Base-by-base conservation (phyloP, 1,284 basidiomycete species). In the Pulveroboletus sp. region DNA sequence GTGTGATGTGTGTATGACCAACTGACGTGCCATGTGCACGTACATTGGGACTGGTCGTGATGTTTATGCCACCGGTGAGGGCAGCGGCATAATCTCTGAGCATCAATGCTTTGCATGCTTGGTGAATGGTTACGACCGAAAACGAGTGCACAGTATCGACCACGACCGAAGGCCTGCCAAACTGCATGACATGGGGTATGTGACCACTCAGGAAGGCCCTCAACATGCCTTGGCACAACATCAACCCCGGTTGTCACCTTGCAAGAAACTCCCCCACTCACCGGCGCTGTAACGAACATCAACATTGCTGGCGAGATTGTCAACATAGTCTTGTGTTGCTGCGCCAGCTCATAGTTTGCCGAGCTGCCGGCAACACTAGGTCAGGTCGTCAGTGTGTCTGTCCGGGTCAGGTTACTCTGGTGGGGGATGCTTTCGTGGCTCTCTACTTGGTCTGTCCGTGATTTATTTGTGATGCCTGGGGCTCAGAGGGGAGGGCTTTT, bases 61-160 rank as follows among this genome's bases (percentile, higher is more conserved):
- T 68, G 61, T 89, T 89, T n/a, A 89, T 83, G 21, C 87, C 87
- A 33, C 87, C 87, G 17, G 84, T 86, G 35, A 90, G 71, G 2
- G 85, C 86, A 19, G 85, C 79, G 58, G 79, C 75, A 63, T 86
- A 89, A 66, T 90, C 87, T 21, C 76, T 71, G 55, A 77, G 79
- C 66, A 78, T 74, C 37, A 90, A 69, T 2, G 85, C 83, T 40
- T 87, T 80, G 52, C 79, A 83, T 0, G 83, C 87, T 62, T 85
- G 84, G 68, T 89, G 80, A 16, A 89, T 72, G 4, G 87, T 84
- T 15, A 86, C 80, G 36, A 78, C 72, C 6, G 86, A 87, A 9
- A 85, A 85, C 8, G 86, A 89, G 65, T 87, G 89, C 2, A 86
- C 85, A 0, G 87, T 89, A 60, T 90, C 85, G 41, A 88, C 68